These are phyloP conservation scores for Xeromyces bisporus DNA, from an alignment of 495 filamentous ascomycete species.

Conservation along the genomic window DNA sequence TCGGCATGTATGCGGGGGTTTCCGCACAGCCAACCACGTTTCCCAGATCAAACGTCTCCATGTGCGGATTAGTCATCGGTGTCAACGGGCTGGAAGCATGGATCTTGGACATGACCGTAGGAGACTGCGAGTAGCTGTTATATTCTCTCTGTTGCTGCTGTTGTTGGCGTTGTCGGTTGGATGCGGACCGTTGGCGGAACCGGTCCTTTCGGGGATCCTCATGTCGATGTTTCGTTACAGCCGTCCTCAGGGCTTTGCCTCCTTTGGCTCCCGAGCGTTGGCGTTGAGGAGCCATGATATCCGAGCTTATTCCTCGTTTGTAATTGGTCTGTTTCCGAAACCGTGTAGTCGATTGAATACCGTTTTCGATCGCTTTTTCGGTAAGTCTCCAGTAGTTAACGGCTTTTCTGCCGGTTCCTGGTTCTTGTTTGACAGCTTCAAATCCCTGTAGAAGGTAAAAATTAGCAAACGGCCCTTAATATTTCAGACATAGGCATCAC, in stretches of 20 bases:
- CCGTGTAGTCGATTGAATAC: constrained; percentile 59
- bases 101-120: constrained; percentile 2
- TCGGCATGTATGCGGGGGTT: constrained; percentile 6
- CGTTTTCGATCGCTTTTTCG: constrained; percentile 38
- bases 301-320: constrained; percentile 27
- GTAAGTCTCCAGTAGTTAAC: constrained; percentile 52
- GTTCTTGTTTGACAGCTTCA: constrained; percentile 34
- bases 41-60: constrained; percentile 8
- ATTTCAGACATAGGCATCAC: constrained; percentile 19
- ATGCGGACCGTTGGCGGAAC: constrained; percentile 5
- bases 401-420: constrained; percentile 37
- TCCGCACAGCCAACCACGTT: constrained; percentile 15
- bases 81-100: constrained; percentile 4
- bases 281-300: constrained; percentile 28
- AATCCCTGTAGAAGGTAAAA: constrained; percentile 40
- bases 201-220: constrained; percentile 11
- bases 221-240: constrained; percentile 11
- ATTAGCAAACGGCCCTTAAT: too few species aligned
- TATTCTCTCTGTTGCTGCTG: too few species aligned
- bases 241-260: constrained; percentile 31
- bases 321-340: constrained; percentile 40
- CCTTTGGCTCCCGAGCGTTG: constrained; percentile 40
- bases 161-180: constrained; percentile 1
- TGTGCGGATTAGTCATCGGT: constrained; percentile 5
- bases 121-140: background rate